Evolutionary conservation across 169 alveolate species (phyloP).

Genomic region (Besnoitia besnoiti): DNA sequence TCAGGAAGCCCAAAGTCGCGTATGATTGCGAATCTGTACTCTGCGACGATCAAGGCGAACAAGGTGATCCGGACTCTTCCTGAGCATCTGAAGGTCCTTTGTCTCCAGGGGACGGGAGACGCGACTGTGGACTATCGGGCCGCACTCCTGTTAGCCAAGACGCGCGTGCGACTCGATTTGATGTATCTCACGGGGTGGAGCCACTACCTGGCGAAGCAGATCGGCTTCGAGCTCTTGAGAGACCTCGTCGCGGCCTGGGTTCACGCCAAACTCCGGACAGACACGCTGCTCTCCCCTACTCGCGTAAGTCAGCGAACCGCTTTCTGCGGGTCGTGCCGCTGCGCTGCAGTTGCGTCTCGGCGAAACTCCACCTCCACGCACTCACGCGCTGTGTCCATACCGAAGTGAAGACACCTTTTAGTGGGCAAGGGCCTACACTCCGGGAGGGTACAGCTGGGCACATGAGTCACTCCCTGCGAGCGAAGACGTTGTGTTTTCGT

Average conservation of each 20-base stretch:
- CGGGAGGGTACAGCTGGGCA: too few species aligned
- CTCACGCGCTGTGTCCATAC: too few species aligned
- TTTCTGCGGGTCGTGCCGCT: too few species aligned
- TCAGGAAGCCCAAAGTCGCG: conserved; percentile 57
- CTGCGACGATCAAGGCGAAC: conserved; percentile 25
- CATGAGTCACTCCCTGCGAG: too few species aligned
- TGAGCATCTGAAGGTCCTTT: conserved; percentile 37
- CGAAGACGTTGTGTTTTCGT: too few species aligned
- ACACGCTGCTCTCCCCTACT: background rate
- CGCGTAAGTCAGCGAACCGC: background rate
- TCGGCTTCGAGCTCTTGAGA: conserved; percentile 37
- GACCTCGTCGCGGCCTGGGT: conserved; percentile 61
- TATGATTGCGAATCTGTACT: conserved; percentile 48
- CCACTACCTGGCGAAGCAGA: conserved; percentile 55
- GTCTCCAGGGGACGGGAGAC: conserved; percentile 59
- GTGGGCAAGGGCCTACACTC: too few species aligned
- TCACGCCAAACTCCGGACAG: background rate
- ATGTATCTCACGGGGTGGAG: conserved; percentile 60
- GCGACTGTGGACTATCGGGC: conserved; percentile 53
- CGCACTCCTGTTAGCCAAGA: conserved; percentile 30
- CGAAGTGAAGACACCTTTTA: too few species aligned
- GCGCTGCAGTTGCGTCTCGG: too few species aligned
- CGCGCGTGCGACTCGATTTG: conserved; percentile 49
- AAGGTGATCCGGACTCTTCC: conserved; percentile 18
- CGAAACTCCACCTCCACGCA: too few species aligned